These are phyloP conservation scores for Tylopilus sp. DNA, from an alignment of 768 basidiomycete genomes.

Conservation along the genomic window DNA sequence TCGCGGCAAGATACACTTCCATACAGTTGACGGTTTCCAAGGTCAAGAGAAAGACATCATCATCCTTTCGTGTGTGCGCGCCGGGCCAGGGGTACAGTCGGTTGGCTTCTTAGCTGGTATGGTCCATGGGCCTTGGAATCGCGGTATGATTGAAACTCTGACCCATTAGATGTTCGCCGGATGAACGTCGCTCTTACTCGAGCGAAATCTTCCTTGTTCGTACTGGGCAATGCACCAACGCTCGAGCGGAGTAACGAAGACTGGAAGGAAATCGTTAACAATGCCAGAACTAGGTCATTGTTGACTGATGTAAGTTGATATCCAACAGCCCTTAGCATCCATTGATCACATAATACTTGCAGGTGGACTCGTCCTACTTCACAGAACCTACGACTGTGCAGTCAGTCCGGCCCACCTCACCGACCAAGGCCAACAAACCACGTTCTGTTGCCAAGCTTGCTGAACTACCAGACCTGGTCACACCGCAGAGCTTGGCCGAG, in stretches of 20 bases:
- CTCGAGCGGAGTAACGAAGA: constrained; percentile 79
- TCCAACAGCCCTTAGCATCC: background rate
- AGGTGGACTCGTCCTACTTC: constrained; percentile 41
- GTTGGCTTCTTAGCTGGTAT: constrained; percentile 88
- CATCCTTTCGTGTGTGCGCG: constrained; percentile 94
- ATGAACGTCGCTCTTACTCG: constrained; percentile 99
- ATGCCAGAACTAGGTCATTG: constrained; percentile 65
- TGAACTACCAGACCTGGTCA: constrained; percentile 35
- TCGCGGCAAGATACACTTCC: constrained; percentile 77
- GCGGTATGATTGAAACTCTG: constrained; percentile 1
- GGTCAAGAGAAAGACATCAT: constrained; percentile 99
- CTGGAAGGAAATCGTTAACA: constrained; percentile 75
- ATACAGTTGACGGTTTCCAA: constrained; percentile 98
- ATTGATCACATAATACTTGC: background rate
- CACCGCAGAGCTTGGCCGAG: constrained; percentile 36
- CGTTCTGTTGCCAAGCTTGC: constrained; percentile 13
- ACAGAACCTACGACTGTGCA: constrained; percentile 23
- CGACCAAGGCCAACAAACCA: constrained; percentile 22
- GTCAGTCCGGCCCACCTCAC: constrained; percentile 18
- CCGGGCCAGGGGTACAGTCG: constrained; percentile 75
- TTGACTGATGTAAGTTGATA: constrained; percentile 54
- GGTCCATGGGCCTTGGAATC: constrained; percentile 2
- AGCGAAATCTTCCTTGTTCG: constrained; percentile 89
- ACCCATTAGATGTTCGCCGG: constrained; percentile 61
- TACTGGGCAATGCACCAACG: constrained; percentile 88